Base-by-base conservation (phyloP, 495 filamentous ascomycete species). In the Aspergillus taichungensis region DNA sequence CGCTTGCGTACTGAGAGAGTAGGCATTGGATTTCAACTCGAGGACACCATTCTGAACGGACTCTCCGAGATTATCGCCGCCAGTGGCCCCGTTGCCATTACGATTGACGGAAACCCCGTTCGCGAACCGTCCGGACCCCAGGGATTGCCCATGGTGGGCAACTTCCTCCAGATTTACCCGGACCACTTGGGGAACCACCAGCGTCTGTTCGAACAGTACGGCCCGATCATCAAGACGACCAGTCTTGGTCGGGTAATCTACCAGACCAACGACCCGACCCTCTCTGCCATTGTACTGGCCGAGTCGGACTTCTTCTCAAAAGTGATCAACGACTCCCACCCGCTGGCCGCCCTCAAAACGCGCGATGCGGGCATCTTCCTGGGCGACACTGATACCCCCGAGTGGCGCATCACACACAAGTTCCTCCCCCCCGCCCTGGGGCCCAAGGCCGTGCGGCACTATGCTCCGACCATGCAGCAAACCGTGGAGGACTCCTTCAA, bases 181-280 rank as follows among this genome's bases (percentile, higher is more conserved):
- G 77, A 81, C 54, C 75, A 75, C 46, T 55, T 79, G 0, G 77
- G 77, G 5, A 81, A 81, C 59, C 69, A 79, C 53, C 59, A 77
- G 32, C 68, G 76, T 1, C 69, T 79, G 0, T 79, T 77, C 46
- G 57, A 66, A 6, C 54, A 64, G 29, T 79, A 78, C 54, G 77
- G 77, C 5, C 63, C 63, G 0, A 47, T 81, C 29, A 63, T 78
- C 59, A 73, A 76, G 51, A 78, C 77, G 0, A 73, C 50, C 29
- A 76, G 71, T 53, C 63, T 79, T 54, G 77, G 77, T 13, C 64
- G 55, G 6, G 65, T 58, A 0, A 61, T 55, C 3, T 80, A 76
- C 51, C 64, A 63, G 3, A 78, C 76, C 34, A 73, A 78, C 41
- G 63, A 71, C 46, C 74, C 77, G 0, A 45, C 64, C 0, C 46